Percentiles rank a stretch among this genome's conserved stretches.
Conservation (phyloP, 148 eudicot species). For the Fagopyrum homotropicum region DNA sequence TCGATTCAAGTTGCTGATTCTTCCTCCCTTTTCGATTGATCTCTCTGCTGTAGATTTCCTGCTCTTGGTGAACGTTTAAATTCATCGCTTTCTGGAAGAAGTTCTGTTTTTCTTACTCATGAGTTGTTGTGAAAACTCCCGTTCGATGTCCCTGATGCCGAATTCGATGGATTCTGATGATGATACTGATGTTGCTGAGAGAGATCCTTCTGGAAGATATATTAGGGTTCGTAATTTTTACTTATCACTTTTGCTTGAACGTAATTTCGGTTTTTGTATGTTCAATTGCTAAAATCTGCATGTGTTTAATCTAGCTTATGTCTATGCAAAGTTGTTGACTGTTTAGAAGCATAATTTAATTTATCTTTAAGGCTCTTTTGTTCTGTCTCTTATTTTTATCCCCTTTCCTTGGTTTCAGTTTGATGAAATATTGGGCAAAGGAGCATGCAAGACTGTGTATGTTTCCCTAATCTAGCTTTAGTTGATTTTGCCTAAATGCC, state of each 20-base stretch:
- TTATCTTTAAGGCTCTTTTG: background rate
- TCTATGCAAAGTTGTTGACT: background rate
- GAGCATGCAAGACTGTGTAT: conserved; percentile 96
- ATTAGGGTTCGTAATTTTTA: conserved; percentile 31
- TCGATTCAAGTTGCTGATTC: conserved; percentile 7
- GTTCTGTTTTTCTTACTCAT: conserved; percentile 2
- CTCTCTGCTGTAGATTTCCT: background rate
- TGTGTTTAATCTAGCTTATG: background rate
- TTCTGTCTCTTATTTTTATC: background rate
- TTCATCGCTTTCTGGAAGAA: background rate
- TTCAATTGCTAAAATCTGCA: background rate
- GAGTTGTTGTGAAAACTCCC: conserved; percentile 17
- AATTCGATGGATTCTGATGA: conserved; percentile 25
- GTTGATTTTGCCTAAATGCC: background rate
- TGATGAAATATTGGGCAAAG: conserved; percentile 80
- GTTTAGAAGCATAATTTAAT: background rate
- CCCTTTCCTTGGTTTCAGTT: conserved; percentile 44
- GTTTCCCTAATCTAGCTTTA: conserved; percentile 24
- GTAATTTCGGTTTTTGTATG: background rate
- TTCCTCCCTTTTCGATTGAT: conserved; percentile 11
- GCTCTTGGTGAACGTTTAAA: background rate
- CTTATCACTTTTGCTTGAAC: background rate
- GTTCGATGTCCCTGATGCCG: conserved; percentile 16
- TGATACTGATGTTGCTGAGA: conserved; percentile 40
- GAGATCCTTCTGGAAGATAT: conserved; percentile 48